phyloP scores from a whole-genome alignment of 116 monocot genomes.

The Papilionanthe hybrid region DNA sequence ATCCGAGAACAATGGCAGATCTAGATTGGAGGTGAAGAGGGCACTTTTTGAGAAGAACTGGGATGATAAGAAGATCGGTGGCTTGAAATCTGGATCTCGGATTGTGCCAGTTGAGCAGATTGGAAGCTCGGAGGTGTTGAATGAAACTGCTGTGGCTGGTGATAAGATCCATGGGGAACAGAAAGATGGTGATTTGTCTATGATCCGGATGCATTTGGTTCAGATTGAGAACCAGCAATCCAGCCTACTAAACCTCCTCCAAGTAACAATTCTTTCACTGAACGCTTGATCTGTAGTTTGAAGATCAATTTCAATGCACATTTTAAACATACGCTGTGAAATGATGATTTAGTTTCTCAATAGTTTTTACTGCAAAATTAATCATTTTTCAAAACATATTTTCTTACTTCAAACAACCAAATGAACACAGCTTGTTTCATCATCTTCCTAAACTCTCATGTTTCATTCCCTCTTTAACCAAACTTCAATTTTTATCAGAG shows the following conservation, averaged over 20 bases:
- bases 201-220: conserved; percentile 78
- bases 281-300: not conserved
- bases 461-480: not conserved
- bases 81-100: conserved; percentile 38
- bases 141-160: conserved; percentile 6
- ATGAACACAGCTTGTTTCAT: too few relatives aligned
- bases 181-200: conserved; percentile 61
- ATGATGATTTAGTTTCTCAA: not conserved
- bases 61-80: conserved; percentile 36
- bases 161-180: conserved; percentile 30
- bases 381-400: too few relatives aligned
- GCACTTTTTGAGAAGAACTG: conserved; percentile 38
- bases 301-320: too few relatives aligned
- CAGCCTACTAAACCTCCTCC: conserved; percentile 71
- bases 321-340: not conserved
- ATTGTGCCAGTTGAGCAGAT: conserved; percentile 49
- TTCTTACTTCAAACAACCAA: too few relatives aligned
- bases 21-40: conserved; percentile 30
- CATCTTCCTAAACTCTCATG: too few relatives aligned
- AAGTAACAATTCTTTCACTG: conserved; percentile 39
- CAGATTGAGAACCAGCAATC: conserved; percentile 96
- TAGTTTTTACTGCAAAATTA: too few relatives aligned
- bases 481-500: conserved; percentile 32
- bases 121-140: conserved; percentile 19
- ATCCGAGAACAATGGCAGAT: conserved; percentile 14